Percentiles rank a stretch among this genome's conserved stretches.
phyloP scores from a whole-genome alignment of 2,329 filamentous ascomycete genomes.

The Nigrospora sphaerica region DNA sequence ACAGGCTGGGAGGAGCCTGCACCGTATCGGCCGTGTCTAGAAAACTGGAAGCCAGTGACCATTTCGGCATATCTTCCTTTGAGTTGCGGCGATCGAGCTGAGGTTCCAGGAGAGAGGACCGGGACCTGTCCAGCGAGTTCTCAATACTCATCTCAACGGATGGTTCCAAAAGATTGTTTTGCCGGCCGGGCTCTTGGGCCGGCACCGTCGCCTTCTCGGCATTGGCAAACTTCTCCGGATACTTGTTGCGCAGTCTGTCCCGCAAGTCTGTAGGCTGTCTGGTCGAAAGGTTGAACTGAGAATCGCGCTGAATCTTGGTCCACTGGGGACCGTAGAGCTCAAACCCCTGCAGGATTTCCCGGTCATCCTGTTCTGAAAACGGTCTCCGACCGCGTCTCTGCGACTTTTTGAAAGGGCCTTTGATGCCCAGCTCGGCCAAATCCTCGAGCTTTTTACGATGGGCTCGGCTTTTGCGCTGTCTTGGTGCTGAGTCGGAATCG shows the following conservation, averaged over 20 bases:
- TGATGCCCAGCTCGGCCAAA: conserved; percentile 50
- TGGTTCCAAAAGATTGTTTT: conserved; percentile 41
- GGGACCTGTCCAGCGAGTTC: conserved; percentile 33
- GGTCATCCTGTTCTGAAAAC: conserved; percentile 57
- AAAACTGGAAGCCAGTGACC: conserved; percentile 26
- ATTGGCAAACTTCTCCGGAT: conserved; percentile 48
- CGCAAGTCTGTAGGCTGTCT: conserved; percentile 57
- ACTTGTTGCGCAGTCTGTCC: conserved; percentile 58
- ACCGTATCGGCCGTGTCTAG: conserved; percentile 24
- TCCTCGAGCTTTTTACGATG: conserved; percentile 51
- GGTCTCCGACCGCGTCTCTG: conserved; percentile 51
- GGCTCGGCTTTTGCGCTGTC: conserved; percentile 42
- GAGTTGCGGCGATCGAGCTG: conserved; percentile 32
- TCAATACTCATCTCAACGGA: conserved; percentile 42
- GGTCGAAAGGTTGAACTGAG: conserved; percentile 47
- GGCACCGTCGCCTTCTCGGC: conserved; percentile 49
- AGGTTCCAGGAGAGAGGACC: conserved; percentile 29
- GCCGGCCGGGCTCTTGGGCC: conserved; percentile 30
- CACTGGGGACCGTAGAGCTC: conserved; percentile 55
- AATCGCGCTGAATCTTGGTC: conserved; percentile 58
- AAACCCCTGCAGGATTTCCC: conserved; percentile 53
- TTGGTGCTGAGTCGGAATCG: conserved; percentile 28
- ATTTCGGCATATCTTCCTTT: conserved; percentile 40
- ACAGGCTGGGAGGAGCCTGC: conserved; percentile 29
- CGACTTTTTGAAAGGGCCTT: conserved; percentile 55